Evolutionary conservation across 2,329 filamentous ascomycete species (phyloP), one percentile per base, ranked within the genome.

Genomic region (Kalmusia sp.): DNA sequence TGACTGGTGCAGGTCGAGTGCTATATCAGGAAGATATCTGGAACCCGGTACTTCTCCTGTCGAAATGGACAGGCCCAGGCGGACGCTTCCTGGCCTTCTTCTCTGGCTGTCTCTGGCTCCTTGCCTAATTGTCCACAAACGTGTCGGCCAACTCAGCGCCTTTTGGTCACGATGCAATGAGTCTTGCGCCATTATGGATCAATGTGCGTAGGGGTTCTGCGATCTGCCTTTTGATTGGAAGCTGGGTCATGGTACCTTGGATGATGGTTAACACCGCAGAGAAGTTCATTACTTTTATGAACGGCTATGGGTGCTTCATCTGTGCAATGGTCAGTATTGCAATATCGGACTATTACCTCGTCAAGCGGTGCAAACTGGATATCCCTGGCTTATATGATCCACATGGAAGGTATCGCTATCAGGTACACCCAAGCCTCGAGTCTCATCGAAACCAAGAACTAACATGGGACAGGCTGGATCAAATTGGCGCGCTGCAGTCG

Each of bases 61-160:
- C 47, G 22, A 52, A 61, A 3, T 67, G 67, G 61, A 3, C 31
- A 39, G 25, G 57, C 59, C 57, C 58, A 17, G 64, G 45, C 19
- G 62, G 65, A 7, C 59, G 65, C n/a, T 49, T 58, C n/a, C 65
- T 57, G n/a, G 59, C 65, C 34, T 63, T 70, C 35, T 70, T 67
- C 21, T 60, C 51, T 15, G 67, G 57, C 6, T 55, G 65, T 25
- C 59, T 57, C 21, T 69, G 66, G 62, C 56, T 65, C 43, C 56
- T 71, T 2, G 61, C 57, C 3, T 59, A 65, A 14, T 56, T 71
- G 22, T 54, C 64, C 30, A 61, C 58, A 24, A 71, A 71, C 31
- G 57, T 69, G 11, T 60, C 59, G 14, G 64, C 68, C 15, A 71
- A 69, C 55, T 61, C 57, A 12, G 57, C 70, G 6, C 61, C 62